Evolutionary conservation across 805 yeast species (phyloP), one percentile per base, ranked within the genome.

Genomic region (Pichia rugopelliculosa): DNA sequence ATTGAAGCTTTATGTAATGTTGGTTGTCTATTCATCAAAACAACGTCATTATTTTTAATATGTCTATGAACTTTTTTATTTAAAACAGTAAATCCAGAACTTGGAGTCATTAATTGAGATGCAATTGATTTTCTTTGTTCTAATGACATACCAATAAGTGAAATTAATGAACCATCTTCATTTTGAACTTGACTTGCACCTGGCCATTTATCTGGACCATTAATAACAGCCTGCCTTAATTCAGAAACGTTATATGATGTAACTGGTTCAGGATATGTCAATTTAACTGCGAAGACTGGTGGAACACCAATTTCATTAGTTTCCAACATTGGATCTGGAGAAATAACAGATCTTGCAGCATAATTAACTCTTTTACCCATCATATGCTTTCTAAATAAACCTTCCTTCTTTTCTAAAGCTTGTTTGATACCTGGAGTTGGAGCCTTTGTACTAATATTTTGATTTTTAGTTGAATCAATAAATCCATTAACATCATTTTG

Each of bases 311-410:
- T 91, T 69, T 93, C 96, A 64, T 90, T 88, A 13, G 99, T 95
- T 71, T 93, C 99, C 58, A 93, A 76, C 72, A 86, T 93, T 48
- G 99, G 99, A 71, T 93, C 99, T 6, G 98, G 98, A 7, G 98
- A 90, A 69, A 93, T 93, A 59, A 93, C 99, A 10, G 99, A 91
- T 71, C 99, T 88, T 44, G 99, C 99, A 46, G 98, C 96, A 62
- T 87, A 91, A 67, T 93, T 95, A 51, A 93, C 99, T 74, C 99
- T 89, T 75, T 93, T 93, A 65, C 99, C 99, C 99, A 93, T 93
- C 99, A 93, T 93, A 64, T 93, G 96, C 66, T 91, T 93, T 74
- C 99, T 81, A 75, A 93, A 93, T 55, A 91, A 74, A 65, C 99
- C 99, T 70, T 93, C 99, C 66, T 93, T 93, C 81, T 93, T 91